Percentiles rank a stretch among this genome's conserved stretches.
Evolutionary conservation across 2,329 filamentous ascomycete species (phyloP).

Genomic region (Fusarium sp.): DNA sequence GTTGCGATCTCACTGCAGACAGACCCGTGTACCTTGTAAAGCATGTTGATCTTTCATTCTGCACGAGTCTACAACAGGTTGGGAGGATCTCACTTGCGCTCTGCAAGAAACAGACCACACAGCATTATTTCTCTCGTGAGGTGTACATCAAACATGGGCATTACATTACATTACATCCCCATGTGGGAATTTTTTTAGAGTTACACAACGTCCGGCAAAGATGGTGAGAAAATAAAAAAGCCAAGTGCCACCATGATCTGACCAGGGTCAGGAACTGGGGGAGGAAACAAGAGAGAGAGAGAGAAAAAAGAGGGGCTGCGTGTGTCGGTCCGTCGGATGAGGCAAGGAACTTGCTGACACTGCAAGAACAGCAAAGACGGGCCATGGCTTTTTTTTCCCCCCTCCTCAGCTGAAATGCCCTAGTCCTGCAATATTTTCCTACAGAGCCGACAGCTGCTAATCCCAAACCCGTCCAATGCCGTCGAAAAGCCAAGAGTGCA

Average conservation of each 20-base stretch:
- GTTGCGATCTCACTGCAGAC: slow-evolving; percentile 21
- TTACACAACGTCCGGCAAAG: not conserved
- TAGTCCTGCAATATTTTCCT: not conserved
- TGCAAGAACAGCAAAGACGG: not conserved
- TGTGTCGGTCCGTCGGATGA: not conserved
- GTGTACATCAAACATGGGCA: not conserved
- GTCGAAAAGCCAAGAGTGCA: not conserved
- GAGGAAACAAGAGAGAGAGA: not conserved
- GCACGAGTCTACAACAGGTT: not conserved
- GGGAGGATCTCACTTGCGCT: not conserved
- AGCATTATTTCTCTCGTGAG: not conserved
- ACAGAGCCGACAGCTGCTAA: not conserved
- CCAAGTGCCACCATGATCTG: slow-evolving; percentile 6
- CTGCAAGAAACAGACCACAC: not conserved
- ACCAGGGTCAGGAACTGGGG: not conserved
- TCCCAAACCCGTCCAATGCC: not conserved
- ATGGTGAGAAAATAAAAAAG: not conserved
- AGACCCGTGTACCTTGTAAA: not conserved
- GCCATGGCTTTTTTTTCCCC: not conserved
- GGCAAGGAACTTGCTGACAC: not conserved
- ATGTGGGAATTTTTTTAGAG: slow-evolving; percentile 1
- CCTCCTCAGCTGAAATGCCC: not conserved
- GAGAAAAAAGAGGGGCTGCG: not conserved
- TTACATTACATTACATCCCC: not conserved
- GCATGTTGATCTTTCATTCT: not conserved